Percentiles rank a stretch among this genome's conserved stretches.
phyloP scores from a whole-genome alignment of 345 rosid genomes.

The Cardamine chenopodiifolia region DNA sequence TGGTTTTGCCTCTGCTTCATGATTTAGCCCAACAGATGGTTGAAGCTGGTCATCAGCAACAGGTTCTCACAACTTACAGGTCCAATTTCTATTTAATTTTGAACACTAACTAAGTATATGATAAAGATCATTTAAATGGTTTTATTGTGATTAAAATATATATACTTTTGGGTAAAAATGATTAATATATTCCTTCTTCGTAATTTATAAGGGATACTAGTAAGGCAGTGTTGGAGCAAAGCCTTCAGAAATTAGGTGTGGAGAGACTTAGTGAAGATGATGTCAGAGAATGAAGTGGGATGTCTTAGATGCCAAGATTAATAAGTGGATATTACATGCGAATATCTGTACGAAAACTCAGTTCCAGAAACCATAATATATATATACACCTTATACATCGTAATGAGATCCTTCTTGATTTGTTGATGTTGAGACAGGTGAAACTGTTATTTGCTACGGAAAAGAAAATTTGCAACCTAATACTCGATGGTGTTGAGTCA shows the following conservation, averaged over 20 bases:
- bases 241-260: slow-evolving; percentile 85
- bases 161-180: neutral
- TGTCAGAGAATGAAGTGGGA: slow-evolving; percentile 97
- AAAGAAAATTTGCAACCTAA: slow-evolving; percentile 78
- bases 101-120: no score
- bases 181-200: neutral
- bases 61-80: slow-evolving; percentile 72
- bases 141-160: no score
- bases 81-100: slow-evolving; percentile 27
- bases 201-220: slow-evolving; percentile 66
- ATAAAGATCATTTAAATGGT: no score
- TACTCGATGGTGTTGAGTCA: slow-evolving; percentile 67
- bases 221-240: slow-evolving; percentile 79
- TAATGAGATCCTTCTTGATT: neutral
- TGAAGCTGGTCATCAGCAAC: slow-evolving; percentile 87
- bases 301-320: slow-evolving; percentile 88
- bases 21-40: slow-evolving; percentile 79
- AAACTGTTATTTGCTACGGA: slow-evolving; percentile 79
- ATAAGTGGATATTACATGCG: slow-evolving; percentile 95
- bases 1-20: slow-evolving; percentile 75
- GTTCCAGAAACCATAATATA: neutral
- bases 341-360: slow-evolving; percentile 61
- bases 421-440: slow-evolving; percentile 56
- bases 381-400: no score
- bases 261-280: slow-evolving; percentile 92